Conservation (phyloP, 2,329 filamentous ascomycete genomes). For the Alternaria conjuncta region DNA sequence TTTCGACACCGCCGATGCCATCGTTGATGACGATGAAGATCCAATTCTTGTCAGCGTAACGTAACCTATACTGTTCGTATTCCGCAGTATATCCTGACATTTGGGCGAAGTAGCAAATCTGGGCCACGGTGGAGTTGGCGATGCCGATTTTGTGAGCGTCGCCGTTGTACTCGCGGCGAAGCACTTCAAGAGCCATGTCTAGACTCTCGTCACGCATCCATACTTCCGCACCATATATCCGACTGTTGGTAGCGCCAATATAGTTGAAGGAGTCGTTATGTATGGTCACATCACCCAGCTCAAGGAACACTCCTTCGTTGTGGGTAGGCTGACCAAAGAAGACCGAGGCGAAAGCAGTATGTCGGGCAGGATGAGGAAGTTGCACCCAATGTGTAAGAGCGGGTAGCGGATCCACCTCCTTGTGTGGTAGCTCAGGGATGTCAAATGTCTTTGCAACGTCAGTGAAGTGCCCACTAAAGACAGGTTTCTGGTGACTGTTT, state of each 20-base stretch:
- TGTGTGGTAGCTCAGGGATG: background rate
- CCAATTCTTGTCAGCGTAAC: constrained; percentile 23
- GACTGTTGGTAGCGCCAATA: constrained; percentile 3
- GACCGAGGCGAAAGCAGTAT: constrained; percentile 1
- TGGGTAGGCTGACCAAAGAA: background rate
- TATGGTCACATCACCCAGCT: constrained; percentile 16
- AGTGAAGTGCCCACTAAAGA: background rate
- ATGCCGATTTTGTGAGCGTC: constrained; percentile 22
- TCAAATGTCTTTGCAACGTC: background rate
- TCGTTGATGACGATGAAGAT: constrained; percentile 38
- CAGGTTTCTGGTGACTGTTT: background rate
- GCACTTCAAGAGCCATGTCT: constrained; percentile 26
- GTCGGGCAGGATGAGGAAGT: constrained; percentile 18
- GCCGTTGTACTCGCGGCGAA: constrained; percentile 10
- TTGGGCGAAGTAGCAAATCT: constrained; percentile 14
- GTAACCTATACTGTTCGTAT: constrained; percentile 12
- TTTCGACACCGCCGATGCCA: constrained; percentile 11
- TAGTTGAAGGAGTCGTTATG: constrained; percentile 16
- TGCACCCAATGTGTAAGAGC: background rate
- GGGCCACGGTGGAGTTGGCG: constrained; percentile 19
- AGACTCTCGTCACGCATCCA: constrained; percentile 32
- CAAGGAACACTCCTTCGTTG: constrained; percentile 17
- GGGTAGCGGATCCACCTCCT: background rate
- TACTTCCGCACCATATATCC: background rate
- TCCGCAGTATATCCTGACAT: constrained; percentile 1